phyloP scores from a whole-genome alignment of 1,284 basidiomycete genomes.

The Ceraceosorus bombacis region DNA sequence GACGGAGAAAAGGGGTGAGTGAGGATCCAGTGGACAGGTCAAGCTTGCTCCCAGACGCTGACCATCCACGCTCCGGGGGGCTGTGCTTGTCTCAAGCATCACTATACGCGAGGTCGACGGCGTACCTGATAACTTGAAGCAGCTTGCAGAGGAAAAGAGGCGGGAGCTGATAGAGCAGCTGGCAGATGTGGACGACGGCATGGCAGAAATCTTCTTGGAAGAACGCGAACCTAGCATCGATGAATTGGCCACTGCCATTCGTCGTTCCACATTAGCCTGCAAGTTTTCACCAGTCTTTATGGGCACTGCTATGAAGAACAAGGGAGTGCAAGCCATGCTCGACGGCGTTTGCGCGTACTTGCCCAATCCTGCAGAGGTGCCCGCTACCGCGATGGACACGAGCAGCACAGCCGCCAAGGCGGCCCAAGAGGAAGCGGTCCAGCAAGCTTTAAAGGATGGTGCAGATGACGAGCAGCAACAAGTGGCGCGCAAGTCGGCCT shows the following conservation, averaged over 20 bases:
- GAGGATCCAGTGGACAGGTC: not conserved
- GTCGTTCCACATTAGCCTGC: slow-evolving; percentile 76
- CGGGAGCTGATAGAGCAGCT: slow-evolving; percentile 87
- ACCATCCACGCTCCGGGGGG: not conserved
- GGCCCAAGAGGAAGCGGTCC: slow-evolving; percentile 29
- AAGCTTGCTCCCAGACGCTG: too few relatives aligned
- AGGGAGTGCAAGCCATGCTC: slow-evolving; percentile 84
- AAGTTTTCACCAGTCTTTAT: slow-evolving; percentile 95
- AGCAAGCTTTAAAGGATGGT: slow-evolving; percentile 24
- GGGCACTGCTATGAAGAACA: slow-evolving; percentile 97
- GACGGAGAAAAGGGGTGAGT: slow-evolving; percentile 84
- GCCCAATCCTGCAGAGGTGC: slow-evolving; percentile 75
- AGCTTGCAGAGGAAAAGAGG: slow-evolving; percentile 43
- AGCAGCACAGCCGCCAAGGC: slow-evolving; percentile 55
- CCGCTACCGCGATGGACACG: slow-evolving; percentile 74
- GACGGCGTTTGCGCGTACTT: slow-evolving; percentile 95
- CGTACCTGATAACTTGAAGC: slow-evolving; percentile 66
- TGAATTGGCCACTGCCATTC: slow-evolving; percentile 75
- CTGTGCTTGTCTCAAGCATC: slow-evolving; percentile 55
- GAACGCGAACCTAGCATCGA: slow-evolving; percentile 51
- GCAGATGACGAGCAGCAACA: slow-evolving; percentile 22
- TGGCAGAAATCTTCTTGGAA: slow-evolving; percentile 83
- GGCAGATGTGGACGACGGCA: slow-evolving; percentile 89
- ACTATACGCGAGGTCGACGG: slow-evolving; percentile 77
- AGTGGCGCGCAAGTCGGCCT: slow-evolving; percentile 27